A percentile compares a stretch with the other conserved stretches of the same genome.
Evolutionary conservation across 345 rosid species (phyloP).

Genomic region (Salix brachista): DNA sequence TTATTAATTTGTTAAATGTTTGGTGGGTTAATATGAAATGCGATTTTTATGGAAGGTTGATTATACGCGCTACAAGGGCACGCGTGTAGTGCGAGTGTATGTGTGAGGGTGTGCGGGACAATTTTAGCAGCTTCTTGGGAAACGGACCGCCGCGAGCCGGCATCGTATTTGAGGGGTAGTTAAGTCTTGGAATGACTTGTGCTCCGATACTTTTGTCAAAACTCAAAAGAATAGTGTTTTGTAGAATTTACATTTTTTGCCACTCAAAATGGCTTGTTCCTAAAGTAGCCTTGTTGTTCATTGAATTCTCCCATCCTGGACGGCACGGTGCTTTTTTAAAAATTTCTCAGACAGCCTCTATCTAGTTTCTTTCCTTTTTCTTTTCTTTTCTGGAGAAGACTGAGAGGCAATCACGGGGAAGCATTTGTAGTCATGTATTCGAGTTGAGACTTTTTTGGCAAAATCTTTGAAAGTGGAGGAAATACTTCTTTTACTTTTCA

Average conservation of each 20-base stretch:
- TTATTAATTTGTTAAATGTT: not conserved
- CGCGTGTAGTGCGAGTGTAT: not conserved
- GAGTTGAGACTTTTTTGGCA: not conserved
- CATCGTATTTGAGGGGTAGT: not conserved
- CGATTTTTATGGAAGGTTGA: not conserved
- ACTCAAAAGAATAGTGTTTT: not conserved
- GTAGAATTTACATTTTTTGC: not conserved
- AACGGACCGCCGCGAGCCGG: conserved; percentile 13
- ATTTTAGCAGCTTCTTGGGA: not conserved
- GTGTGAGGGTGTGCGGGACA: not conserved
- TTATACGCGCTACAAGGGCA: not conserved
- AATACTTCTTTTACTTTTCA: not conserved
- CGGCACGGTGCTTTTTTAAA: not conserved
- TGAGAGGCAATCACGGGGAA: not conserved
- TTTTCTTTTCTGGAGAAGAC: not conserved
- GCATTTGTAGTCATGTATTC: not conserved
- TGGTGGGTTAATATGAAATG: not conserved
- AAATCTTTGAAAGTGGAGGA: not conserved
- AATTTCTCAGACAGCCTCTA: no score
- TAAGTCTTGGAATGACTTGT: not conserved
- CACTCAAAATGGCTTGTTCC: not conserved
- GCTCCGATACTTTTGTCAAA: not conserved
- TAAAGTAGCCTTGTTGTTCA: not conserved
- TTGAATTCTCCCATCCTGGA: no score
- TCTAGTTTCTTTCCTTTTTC: not conserved